Base-by-base conservation (phyloP, 2,329 filamentous ascomycete species). In the Juglanconis oblonga region DNA sequence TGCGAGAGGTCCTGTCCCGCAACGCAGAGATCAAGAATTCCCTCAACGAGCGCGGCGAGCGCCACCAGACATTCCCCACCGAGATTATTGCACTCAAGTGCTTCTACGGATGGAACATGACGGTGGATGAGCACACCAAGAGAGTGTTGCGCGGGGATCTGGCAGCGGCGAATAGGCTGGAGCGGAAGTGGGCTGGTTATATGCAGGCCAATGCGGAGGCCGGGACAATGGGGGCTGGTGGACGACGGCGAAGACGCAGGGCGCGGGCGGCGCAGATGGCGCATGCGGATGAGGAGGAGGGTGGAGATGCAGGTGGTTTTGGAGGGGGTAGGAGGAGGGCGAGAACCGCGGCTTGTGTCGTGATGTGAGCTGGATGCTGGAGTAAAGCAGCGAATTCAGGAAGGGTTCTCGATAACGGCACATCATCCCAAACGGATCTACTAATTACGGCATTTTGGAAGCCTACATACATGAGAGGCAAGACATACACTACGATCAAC, bases 51-150 rank as follows among this genome's bases (percentile, higher is more conserved):
- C 36, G 47, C 14, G 48, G 58, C 49, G 45, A 58, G 57, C 44
- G 47, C 36, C 44, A 32, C 29, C 53, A 58, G 49, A 74, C 82
- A 0, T 93, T 88, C 67, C 90, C 92, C 0, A 84, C 86, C 1
- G 88, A 97, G 70, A 85, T 96, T 59, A 92, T 98, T 62, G 81
- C 87, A 5, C 81, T 98, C 48, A 97, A 97, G 74, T 96, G 92
- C 74, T 98, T 94, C 77, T 96, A 96, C 72, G 92, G 90, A 47
- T 97, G 91, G 85, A 94, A 98, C 75, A 91, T 91, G 76, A 97
- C 92, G 0, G 92, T 97, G 4, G 90, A 97, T 66, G 92, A 97
- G 72, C 94, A 98, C 74, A 92, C 87, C 56, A 94, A 93, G 76
- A 86, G 93, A 4, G 91, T 97, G 0, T 73, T 96, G 55, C 81